A percentile compares a stretch with the other conserved stretches of the same genome.
phyloP scores from a whole-genome alignment of 768 basidiomycete species.

The Russula brevipes region DNA sequence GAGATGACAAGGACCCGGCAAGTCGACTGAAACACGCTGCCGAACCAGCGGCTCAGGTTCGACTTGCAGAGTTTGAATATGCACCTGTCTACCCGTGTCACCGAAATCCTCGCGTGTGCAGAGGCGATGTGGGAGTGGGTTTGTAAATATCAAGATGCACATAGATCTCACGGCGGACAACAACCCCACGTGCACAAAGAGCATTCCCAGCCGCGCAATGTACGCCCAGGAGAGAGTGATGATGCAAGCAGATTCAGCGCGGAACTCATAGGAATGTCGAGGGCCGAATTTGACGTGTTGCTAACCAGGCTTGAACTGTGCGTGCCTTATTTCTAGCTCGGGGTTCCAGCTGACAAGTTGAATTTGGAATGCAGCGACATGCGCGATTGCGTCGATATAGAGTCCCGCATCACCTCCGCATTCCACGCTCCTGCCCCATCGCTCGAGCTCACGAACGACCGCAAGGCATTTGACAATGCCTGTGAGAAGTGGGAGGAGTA shows the following conservation, averaged over 20 bases:
- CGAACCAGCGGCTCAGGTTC: slow-evolving; percentile 49
- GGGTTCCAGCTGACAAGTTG: not conserved
- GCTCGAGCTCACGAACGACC: slow-evolving; percentile 42
- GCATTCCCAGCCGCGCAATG: slow-evolving; percentile 3
- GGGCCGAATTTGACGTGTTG: slow-evolving; percentile 58
- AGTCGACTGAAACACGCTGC: slow-evolving; percentile 38
- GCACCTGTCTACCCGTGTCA: slow-evolving; percentile 55
- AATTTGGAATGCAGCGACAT: slow-evolving; percentile 47
- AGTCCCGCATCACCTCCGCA: slow-evolving; percentile 41
- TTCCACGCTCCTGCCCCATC: slow-evolving; percentile 46
- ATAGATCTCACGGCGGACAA: slow-evolving; percentile 5
- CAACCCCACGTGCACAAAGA: slow-evolving; percentile 1
- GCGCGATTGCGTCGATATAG: slow-evolving; percentile 51
- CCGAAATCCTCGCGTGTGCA: slow-evolving; percentile 63
- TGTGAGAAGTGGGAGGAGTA: slow-evolving; percentile 55
- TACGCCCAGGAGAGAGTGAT: not conserved
- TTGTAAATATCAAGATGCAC: slow-evolving; percentile 41
- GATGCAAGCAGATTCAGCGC: slow-evolving; percentile 4
- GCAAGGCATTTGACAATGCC: slow-evolving; percentile 51
- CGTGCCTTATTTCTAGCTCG: slow-evolving; percentile 30
- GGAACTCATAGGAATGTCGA: slow-evolving; percentile 45
- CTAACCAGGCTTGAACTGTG: slow-evolving; percentile 57
- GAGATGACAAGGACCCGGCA: not conserved
- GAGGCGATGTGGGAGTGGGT: slow-evolving; percentile 84
- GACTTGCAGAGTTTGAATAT: slow-evolving; percentile 57